Evolutionary conservation across 306 rosid genomes (phyloP).

Genomic region (Styphnolobium japonicum): DNA sequence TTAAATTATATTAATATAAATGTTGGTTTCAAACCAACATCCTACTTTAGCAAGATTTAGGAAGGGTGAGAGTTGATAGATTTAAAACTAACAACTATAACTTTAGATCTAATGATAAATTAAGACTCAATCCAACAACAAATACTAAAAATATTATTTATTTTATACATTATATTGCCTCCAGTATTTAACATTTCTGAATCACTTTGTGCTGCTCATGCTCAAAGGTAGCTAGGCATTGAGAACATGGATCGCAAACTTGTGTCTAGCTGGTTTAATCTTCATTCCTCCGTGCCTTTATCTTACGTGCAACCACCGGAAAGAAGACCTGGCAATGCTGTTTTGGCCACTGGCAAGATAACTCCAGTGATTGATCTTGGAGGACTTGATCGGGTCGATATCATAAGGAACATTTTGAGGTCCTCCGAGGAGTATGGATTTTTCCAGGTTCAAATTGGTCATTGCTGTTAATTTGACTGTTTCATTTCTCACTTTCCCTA

Average conservation of each 20-base stretch:
- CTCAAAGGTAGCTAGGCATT: background rate
- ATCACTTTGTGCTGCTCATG: background rate
- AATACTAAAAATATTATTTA: no score
- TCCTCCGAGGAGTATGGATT: constrained; percentile 59
- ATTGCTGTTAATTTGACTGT: no score
- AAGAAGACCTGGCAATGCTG: constrained; percentile 28
- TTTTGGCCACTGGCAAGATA: background rate
- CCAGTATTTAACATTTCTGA: no score
- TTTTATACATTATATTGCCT: no score
- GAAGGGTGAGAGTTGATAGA: no score
- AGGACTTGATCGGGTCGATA: constrained; percentile 28
- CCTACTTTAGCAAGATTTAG: no score
- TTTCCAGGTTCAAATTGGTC: constrained; percentile 52
- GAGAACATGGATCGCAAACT: constrained; percentile 17
- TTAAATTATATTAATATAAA: no score
- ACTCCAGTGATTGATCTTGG: constrained; percentile 61
- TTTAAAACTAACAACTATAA: no score
- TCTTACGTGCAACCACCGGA: constrained; percentile 43
- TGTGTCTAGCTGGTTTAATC: constrained; percentile 37
- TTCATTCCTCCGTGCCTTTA: constrained; percentile 27
- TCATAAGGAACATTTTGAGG: constrained; percentile 34
- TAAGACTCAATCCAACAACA: no score
- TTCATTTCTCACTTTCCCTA: background rate
- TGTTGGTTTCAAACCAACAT: no score
- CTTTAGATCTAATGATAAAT: no score